phyloP scores from a whole-genome alignment of 352 stramenopile genomes.

The Phytopythium vexans region DNA sequence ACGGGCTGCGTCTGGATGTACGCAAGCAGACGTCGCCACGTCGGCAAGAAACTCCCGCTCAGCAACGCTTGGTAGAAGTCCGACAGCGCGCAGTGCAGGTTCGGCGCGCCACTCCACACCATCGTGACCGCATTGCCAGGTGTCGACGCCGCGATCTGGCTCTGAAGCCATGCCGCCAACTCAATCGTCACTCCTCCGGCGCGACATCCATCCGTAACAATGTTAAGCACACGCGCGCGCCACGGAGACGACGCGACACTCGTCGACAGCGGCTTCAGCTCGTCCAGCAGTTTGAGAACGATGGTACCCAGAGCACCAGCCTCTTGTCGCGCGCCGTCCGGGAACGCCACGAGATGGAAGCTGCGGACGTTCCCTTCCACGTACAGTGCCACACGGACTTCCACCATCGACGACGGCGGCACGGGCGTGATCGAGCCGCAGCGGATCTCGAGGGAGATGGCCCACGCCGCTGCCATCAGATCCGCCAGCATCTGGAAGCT shows the following conservation, averaged over 20 bases:
- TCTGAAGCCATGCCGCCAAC: slow-evolving; percentile 13
- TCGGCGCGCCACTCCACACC: slow-evolving; percentile 7
- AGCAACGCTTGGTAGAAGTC: slow-evolving; percentile 30
- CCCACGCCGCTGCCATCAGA: slow-evolving; percentile 27
- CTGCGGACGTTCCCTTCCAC: slow-evolving; percentile 12
- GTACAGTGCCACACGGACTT: slow-evolving; percentile 25
- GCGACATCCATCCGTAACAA: slow-evolving; percentile 9
- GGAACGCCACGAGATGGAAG: slow-evolving; percentile 29
- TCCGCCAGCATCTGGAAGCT: slow-evolving; percentile 23
- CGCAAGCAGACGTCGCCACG: slow-evolving; percentile 12
- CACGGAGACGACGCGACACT: slow-evolving; percentile 14
- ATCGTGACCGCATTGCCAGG: slow-evolving; percentile 5
- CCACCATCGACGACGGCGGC: slow-evolving; percentile 18
- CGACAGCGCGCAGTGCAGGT: slow-evolving; percentile 14
- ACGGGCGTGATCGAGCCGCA: slow-evolving; percentile 1
- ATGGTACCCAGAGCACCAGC: slow-evolving; percentile 6
- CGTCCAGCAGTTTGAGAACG: slow-evolving; percentile 21
- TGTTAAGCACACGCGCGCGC: slow-evolving; percentile 16
- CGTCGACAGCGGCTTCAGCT: slow-evolving; percentile 11
- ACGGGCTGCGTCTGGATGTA: slow-evolving; percentile 20
- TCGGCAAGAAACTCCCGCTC: slow-evolving; percentile 13
- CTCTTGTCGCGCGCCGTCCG: slow-evolving; percentile 6
- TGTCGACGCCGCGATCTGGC: not conserved
- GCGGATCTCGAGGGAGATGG: slow-evolving; percentile 36
- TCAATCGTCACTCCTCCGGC: slow-evolving; percentile 7